Conservation (phyloP, 1,139 yeast species). For the Entelexis sorbosivorans region DNA sequence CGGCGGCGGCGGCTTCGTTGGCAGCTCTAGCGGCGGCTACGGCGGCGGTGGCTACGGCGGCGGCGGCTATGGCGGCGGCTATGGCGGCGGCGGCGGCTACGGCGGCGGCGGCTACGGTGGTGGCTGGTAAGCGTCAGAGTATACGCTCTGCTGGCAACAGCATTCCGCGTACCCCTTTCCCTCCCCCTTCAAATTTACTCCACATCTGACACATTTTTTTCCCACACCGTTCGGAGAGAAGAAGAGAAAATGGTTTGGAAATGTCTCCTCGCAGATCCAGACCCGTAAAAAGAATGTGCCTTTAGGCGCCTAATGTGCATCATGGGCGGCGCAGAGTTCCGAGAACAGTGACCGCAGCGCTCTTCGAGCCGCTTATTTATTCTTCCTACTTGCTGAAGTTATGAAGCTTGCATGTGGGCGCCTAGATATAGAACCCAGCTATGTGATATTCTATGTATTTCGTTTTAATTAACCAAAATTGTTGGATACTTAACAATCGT, state of each 20-base stretch:
- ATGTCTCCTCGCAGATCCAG: neutral
- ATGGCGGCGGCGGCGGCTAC: slow-evolving; percentile 12
- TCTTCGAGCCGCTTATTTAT: slow-evolving; percentile 11
- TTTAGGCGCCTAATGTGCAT: slow-evolving; percentile 15
- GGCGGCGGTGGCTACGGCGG: slow-evolving; percentile 27
- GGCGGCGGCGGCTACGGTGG: slow-evolving; percentile 9
- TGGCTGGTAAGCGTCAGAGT: neutral
- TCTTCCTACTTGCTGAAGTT: slow-evolving; percentile 14
- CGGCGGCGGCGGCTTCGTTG: slow-evolving; percentile 27
- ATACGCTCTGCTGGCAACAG: neutral
- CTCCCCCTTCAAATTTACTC: neutral
- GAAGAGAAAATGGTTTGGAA: neutral
- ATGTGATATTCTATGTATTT: neutral
- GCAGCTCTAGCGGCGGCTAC: slow-evolving; percentile 28
- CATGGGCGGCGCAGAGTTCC: slow-evolving; percentile 8
- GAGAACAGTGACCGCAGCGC: slow-evolving; percentile 10
- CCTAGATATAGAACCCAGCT: slow-evolving; percentile 5
- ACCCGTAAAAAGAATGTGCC: slow-evolving; percentile 11
- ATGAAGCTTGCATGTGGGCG: slow-evolving; percentile 15
- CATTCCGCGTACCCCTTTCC: neutral
- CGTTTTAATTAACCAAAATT: neutral
- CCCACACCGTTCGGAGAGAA: neutral
- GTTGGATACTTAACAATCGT: no score
- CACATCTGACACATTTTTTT: slow-evolving; percentile 19
- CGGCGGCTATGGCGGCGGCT: slow-evolving; percentile 23